Evolutionary conservation across 2,329 filamentous ascomycete species (phyloP).

Genomic region (Albophoma yamanashiensis): DNA sequence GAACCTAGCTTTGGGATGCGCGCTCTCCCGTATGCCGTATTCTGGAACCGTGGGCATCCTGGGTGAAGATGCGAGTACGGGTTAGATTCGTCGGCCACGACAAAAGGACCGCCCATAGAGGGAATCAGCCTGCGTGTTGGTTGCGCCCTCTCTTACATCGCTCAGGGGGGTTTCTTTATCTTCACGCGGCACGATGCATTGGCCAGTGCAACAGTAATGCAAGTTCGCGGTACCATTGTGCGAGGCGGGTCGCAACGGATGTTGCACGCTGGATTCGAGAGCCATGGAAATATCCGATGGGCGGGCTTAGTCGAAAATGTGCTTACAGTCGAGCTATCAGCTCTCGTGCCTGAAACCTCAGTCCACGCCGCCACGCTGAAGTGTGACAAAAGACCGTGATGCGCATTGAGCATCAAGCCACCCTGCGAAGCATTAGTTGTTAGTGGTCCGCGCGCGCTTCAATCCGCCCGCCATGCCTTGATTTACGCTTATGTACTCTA

Average conservation of each 20-base stretch:
- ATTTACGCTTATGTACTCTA: background rate
- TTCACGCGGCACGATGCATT: background rate
- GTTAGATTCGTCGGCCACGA: background rate
- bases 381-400: no score
- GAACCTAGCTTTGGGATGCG: background rate
- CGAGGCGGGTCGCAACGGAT: background rate
- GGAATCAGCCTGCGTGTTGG: background rate
- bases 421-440: background rate
- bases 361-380: no score
- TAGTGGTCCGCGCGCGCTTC: no score
- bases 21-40: background rate
- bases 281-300: background rate
- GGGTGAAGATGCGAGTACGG: background rate
- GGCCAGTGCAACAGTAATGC: background rate
- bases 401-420: background rate
- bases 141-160: background rate
- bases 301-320: background rate
- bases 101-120: background rate
- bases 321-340: no score
- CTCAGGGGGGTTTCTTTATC: background rate
- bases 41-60: background rate
- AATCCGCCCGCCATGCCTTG: background rate
- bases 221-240: background rate
- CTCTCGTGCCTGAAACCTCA: no score
- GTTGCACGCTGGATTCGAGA: background rate